Percentiles rank a stretch among this genome's conserved stretches.
Conservation (phyloP, 1,139 yeast genomes). For the Hansenula sp. region DNA sequence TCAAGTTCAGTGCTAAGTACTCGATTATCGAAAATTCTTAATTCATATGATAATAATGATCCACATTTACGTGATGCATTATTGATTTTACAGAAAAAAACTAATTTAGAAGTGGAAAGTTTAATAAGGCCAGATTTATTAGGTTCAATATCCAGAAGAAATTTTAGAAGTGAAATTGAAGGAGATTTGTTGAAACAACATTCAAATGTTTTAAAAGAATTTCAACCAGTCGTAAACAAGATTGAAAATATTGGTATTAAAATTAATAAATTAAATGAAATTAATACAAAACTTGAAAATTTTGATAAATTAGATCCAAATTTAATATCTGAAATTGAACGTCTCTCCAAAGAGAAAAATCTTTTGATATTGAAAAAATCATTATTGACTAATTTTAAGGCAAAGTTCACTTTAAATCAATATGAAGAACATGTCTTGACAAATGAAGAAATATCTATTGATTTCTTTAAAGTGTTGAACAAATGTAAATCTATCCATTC, state of each 20-base stretch:
- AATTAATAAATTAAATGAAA: constrained; percentile 28
- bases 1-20: constrained; percentile 32
- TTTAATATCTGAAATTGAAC: constrained; percentile 33
- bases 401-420: constrained; percentile 64
- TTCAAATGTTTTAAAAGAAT: constrained; percentile 53
- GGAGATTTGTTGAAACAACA: constrained; percentile 66
- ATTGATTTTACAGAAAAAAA: constrained; percentile 39
- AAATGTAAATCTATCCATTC: constrained; percentile 63
- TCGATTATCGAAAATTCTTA: constrained; percentile 48
- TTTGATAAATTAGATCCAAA: constrained; percentile 23
- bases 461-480: constrained; percentile 56
- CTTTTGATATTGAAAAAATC: constrained; percentile 46
- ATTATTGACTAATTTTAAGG: constrained; percentile 53
- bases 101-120: constrained; percentile 27
- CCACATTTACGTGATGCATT: constrained; percentile 45
- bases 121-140: constrained; percentile 49
- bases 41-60: constrained; percentile 43
- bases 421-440: constrained; percentile 59
- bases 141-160: constrained; percentile 56
- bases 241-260: constrained; percentile 24
- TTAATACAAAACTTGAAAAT: constrained; percentile 21
- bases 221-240: constrained; percentile 47
- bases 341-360: constrained; percentile 38
- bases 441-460: constrained; percentile 43
- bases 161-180: constrained; percentile 66